Percentiles rank a stretch among this genome's conserved stretches.
phyloP scores from a whole-genome alignment of 306 rosid genomes.

The Corylus heterophylla region DNA sequence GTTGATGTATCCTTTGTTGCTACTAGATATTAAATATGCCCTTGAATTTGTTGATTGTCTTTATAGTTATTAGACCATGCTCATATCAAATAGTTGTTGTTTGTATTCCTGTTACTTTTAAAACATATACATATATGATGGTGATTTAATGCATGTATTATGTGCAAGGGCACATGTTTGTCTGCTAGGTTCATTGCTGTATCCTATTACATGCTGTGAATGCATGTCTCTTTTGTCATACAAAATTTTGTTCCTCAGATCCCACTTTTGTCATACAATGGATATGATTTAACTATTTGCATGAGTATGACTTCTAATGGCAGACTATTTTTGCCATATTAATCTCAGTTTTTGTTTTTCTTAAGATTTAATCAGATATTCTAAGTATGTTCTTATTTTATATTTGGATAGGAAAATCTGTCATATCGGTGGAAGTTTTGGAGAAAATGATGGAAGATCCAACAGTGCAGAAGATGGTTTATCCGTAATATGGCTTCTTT shows the following conservation, averaged over 20 bases:
- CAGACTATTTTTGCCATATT: constrained; percentile 12
- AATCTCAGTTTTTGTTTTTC: constrained; percentile 19
- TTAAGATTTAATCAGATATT: constrained; percentile 19
- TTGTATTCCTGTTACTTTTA: background rate
- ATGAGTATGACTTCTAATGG: background rate
- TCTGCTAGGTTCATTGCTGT: background rate
- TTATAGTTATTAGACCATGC: background rate
- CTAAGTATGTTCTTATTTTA: constrained; percentile 26
- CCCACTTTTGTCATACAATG: background rate
- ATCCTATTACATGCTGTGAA: background rate
- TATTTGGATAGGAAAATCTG: constrained; percentile 60
- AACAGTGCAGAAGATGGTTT: constrained; percentile 95
- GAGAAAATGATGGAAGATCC: constrained; percentile 99
- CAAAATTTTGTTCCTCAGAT: background rate
- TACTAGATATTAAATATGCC: background rate
- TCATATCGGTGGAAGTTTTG: constrained; percentile 86
- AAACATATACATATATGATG: background rate
- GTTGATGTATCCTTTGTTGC: background rate
- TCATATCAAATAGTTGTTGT: background rate
- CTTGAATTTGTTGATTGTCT: background rate
- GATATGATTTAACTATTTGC: background rate
- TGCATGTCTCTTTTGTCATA: background rate
- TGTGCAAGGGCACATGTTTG: constrained; percentile 7
- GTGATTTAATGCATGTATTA: background rate
- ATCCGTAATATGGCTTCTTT: constrained; percentile 72